A percentile compares a stretch with the other conserved stretches of the same genome.
These are phyloP conservation scores for Coniella vitis DNA, from an alignment of 2,329 filamentous ascomycete genomes.

Conservation along the genomic window DNA sequence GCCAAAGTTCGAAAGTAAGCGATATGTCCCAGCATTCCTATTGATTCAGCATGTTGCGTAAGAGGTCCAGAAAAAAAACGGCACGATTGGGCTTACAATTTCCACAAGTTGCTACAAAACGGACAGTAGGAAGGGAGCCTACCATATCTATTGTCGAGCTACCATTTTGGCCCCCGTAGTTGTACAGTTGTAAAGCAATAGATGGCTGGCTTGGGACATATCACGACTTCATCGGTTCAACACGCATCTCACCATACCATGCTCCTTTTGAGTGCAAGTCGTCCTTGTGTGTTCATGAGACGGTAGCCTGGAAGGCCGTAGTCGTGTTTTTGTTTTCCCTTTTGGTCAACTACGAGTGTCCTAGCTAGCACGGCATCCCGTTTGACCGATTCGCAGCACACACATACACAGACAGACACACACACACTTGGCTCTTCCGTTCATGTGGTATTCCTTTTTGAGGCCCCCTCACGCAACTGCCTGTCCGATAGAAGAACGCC, in stretches of 20 bases:
- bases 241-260: neutral
- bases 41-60: too few species aligned
- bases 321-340: conserved; percentile 15
- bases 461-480: conserved; percentile 10
- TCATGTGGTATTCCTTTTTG: conserved; percentile 4
- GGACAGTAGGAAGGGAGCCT: too few species aligned
- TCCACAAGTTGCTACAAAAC: too few species aligned
- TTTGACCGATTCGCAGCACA: conserved; percentile 8
- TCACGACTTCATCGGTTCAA: neutral
- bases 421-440: neutral
- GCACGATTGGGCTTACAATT: too few species aligned
- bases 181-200: too few species aligned
- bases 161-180: too few species aligned
- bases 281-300: conserved; percentile 3
- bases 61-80: too few species aligned
- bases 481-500: conserved; percentile 17
- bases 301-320: conserved; percentile 12
- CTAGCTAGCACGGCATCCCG: conserved; percentile 16
- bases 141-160: too few species aligned
- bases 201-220: too few species aligned
- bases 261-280: neutral
- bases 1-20: too few species aligned
- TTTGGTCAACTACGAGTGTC: conserved; percentile 12
- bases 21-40: too few species aligned
- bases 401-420: too few species aligned